Percentiles rank a stretch among this genome's conserved stretches.
Conservation (phyloP, 306 rosid genomes). For the Nissolia schottii region DNA sequence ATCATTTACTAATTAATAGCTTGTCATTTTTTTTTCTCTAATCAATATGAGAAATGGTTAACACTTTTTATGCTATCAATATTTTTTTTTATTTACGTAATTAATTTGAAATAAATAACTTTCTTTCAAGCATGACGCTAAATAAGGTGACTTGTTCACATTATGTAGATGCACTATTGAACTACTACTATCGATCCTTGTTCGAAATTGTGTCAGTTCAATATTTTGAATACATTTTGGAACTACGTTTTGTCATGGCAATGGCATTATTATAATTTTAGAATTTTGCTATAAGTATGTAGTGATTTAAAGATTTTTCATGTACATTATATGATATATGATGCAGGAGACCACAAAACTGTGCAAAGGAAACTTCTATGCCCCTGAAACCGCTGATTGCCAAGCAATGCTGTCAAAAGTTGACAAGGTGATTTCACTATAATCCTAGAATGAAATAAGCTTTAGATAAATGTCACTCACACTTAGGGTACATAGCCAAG, state of each 20-base stretch:
- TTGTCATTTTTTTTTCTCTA: background rate
- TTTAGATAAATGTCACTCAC: background rate
- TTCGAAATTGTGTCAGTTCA: background rate
- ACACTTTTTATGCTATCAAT: too few relatives aligned
- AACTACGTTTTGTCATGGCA: background rate
- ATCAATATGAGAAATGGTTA: background rate
- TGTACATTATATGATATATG: background rate
- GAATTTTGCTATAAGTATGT: background rate
- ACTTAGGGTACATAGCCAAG: too few relatives aligned
- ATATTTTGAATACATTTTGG: background rate
- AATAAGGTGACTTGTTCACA: background rate
- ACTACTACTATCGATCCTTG: background rate
- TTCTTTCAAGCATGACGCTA: background rate
- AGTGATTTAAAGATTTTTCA: background rate
- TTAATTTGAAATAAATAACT: background rate
- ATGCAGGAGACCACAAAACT: slow-evolving; percentile 35
- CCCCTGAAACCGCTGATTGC: slow-evolving; percentile 22
- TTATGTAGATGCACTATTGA: background rate
- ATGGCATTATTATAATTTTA: background rate
- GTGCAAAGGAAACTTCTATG: slow-evolving; percentile 50
- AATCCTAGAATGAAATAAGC: background rate
- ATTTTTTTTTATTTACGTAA: too few relatives aligned
- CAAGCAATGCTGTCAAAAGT: slow-evolving; percentile 32
- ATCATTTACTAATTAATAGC: background rate
- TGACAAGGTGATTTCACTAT: slow-evolving; percentile 38